These are phyloP conservation scores for Xanthoconium stramineum DNA, from an alignment of 768 basidiomycete genomes.

Conservation along the genomic window DNA sequence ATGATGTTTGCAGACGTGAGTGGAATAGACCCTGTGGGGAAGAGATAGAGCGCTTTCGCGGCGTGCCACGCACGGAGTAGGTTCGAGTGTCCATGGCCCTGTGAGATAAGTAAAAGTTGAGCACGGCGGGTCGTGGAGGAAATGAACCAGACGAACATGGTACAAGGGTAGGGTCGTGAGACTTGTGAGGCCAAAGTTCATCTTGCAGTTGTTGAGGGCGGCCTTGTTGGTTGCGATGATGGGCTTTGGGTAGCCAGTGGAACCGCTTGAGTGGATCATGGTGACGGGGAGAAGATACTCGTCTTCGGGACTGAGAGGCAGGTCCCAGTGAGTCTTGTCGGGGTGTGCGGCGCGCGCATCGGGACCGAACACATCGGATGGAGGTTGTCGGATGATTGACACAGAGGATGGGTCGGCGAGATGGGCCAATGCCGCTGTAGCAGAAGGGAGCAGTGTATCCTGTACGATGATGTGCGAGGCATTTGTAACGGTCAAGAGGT, in stretches of 20 bases:
- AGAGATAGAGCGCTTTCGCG: slow-evolving; percentile 40
- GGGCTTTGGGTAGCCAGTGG: slow-evolving; percentile 49
- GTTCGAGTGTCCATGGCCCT: slow-evolving; percentile 24
- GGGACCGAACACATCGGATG: slow-evolving; percentile 13
- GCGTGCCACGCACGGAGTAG: slow-evolving; percentile 44
- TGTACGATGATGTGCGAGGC: slow-evolving; percentile 24
- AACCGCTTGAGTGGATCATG: slow-evolving; percentile 29
- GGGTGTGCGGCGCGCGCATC: slow-evolving; percentile 14
- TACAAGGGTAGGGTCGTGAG: slow-evolving; percentile 32
- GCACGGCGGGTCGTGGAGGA: not conserved
- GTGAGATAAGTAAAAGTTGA: not conserved
- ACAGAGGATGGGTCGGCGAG: slow-evolving; percentile 21
- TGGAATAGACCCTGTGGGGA: slow-evolving; percentile 40
- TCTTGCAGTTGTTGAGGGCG: slow-evolving; percentile 33
- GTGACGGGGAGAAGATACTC: slow-evolving; percentile 21
- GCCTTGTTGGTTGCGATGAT: slow-evolving; percentile 37
- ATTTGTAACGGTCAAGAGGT: slow-evolving; percentile 34
- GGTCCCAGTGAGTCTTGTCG: slow-evolving; percentile 24
- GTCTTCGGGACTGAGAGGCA: slow-evolving; percentile 17
- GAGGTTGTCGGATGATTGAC: slow-evolving; percentile 22
- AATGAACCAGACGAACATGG: slow-evolving; percentile 23
- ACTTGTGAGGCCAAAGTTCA: slow-evolving; percentile 26
- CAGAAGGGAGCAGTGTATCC: slow-evolving; percentile 11
- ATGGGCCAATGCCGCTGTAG: slow-evolving; percentile 12
- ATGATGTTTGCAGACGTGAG: slow-evolving; percentile 46